Evolutionary conservation across 2,329 filamentous ascomycete species (phyloP), one percentile per base, ranked within the genome.

Genomic region (Chaetomiaceae sp.): DNA sequence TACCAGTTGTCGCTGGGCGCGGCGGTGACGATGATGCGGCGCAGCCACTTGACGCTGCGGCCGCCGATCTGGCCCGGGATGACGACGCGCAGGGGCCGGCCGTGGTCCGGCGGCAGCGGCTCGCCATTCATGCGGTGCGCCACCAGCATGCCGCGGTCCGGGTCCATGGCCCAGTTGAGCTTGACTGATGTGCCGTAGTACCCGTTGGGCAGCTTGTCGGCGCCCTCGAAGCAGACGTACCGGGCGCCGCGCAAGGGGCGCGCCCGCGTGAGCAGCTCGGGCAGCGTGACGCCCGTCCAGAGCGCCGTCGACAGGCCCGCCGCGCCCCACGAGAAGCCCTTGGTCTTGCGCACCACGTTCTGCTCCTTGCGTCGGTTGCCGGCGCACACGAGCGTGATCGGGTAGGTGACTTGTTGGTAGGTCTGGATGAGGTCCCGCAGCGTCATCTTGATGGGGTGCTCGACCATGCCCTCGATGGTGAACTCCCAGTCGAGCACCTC

Each of bases 311-410:
- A 94, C 6, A 96, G 64, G 19, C 89, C 90, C 4, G 87, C 89
- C 1, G 90, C 74, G 29, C 90, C 90, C 90, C 90, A 96, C 2
- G 88, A 95, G 68, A 96, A 96, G 0, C 90, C 90, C 58, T 95
- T 94, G 1, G 86, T 88, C 64, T 95, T 95, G 14, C 88, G 77
- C 3, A 95, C 86, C 42, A 88, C 74, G 56, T 96, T 96, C 62
- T 95, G 90, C 66, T 96, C 90, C 67, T 95, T 95, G 26, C 90
- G 78, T 49, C 90, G 76, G 64, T 96, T 96, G 1, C 90, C 90
- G 4, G 90, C 90, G 63, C 90, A 96, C 18, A 95, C 89, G 1
- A 96, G 76, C 0, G 90, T 95, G 49, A 96, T 76, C 0, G 90
- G 90, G 48, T 86, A 86, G 3, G 89, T 95, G 20, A 88, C 76